Evolutionary conservation across 2,329 filamentous ascomycete genomes (phyloP), one percentile per base, ranked within the genome.

Genomic region (Fusarium subglutinans): DNA sequence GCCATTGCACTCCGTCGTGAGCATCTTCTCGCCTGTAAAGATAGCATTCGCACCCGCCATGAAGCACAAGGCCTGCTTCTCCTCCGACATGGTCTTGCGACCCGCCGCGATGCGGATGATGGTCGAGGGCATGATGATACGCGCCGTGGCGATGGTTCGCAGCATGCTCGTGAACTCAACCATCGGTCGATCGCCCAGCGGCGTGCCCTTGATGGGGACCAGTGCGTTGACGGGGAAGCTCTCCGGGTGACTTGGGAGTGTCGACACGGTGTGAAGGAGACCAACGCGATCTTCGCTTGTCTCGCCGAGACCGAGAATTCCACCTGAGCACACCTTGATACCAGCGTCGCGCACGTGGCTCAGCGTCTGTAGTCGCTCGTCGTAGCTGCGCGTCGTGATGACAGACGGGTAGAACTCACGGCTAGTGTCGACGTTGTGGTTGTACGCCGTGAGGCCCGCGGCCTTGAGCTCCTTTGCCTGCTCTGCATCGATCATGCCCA

Each of bases 11-110:
- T 95, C 93, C 0, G 95, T 98, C 9, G 95, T 98, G 83, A 97
- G 82, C 95, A 98, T 97, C 87, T 96, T 97, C 85, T 98, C 95
- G 14, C 95, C 95, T 0, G 95, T 98, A 80, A 98, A 98, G 40
- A 98, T 92, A n/a, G 95, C 95, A 78, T 98, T 98, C 2, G 95
- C 95, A 20, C 95, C 95, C 0, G 94, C 94, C 89, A 94, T 92
- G 84, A 97, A 98, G 83, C 94, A 97, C 74, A 96, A 81, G 20
- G 94, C 91, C 84, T 98, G 95, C 85, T 97, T 92, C 83, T 96
- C 94, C 84, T 98, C 95, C 8, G 90, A 88, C 89, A 98, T 92
- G 18, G 91, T 93, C 81, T 94, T 95, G 53, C 95, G 87, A 6
- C 95, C 95, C 1, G 95, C 95, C 1, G 95, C 95, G 54, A 97